Conservation (phyloP, 148 eudicot genomes). For the Silene conica region DNA sequence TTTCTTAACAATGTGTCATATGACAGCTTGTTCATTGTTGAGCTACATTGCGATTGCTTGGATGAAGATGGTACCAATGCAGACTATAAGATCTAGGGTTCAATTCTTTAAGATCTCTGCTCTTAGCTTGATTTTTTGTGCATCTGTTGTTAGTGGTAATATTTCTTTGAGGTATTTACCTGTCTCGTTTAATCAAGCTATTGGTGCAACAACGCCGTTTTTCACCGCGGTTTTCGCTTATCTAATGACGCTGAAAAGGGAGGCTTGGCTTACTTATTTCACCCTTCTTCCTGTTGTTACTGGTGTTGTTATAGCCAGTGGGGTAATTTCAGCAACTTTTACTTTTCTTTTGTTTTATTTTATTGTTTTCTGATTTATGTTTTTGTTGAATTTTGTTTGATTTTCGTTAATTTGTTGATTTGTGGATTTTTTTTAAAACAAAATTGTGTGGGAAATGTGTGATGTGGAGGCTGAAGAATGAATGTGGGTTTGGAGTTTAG, state of each 20-base stretch:
- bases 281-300: conserved; percentile 86
- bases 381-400: not conserved
- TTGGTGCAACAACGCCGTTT: conserved; percentile 89
- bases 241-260: conserved; percentile 74
- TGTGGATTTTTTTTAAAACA: not conserved
- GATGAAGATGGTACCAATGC: conserved; percentile 88
- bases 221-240: conserved; percentile 90
- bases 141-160: conserved; percentile 80
- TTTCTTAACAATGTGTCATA: conserved; percentile 86
- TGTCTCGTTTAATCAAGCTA: conserved; percentile 84
- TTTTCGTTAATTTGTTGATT: not conserved
- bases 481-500: not conserved
- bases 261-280: conserved; percentile 76
- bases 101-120: conserved; percentile 73
- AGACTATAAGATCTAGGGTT: conserved; percentile 66
- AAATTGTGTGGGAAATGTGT: not conserved
- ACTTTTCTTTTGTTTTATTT: not conserved
- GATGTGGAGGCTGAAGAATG: not conserved
- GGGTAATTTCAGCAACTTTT: conserved; percentile 43
- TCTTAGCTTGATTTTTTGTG: conserved; percentile 64
- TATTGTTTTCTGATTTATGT: not conserved
- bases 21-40: conserved; percentile 81
- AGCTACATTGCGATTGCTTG: conserved; percentile 85
- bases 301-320: conserved; percentile 86
- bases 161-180: conserved; percentile 68